These are phyloP conservation scores for Neohortaea acidophila DNA, from an alignment of 495 filamentous ascomycete species.

Conservation along the genomic window DNA sequence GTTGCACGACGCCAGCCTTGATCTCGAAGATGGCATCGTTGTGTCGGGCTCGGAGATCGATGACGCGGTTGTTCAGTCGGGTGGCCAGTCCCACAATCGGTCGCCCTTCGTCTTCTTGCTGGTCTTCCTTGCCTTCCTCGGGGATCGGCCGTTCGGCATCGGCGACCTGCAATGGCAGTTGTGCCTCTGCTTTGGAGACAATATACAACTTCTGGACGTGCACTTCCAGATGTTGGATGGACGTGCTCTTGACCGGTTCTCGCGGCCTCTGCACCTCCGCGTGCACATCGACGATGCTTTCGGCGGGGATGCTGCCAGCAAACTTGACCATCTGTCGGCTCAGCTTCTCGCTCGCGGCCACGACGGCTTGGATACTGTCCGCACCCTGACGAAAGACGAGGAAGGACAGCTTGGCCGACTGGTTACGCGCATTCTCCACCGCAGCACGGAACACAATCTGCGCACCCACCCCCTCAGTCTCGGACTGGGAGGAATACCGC, in stretches of 20 bases:
- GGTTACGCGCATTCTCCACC: conserved; percentile 30
- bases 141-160: conserved; percentile 29
- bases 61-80: conserved; percentile 30
- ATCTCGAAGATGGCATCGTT: conserved; percentile 33
- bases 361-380: conserved; percentile 30
- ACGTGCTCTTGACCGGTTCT: conserved; percentile 64
- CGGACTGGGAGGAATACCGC: conserved; percentile 9
- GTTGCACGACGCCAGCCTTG: conserved; percentile 25
- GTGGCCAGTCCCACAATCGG: conserved; percentile 30
- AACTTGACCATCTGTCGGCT: conserved; percentile 81
- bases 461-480: conserved; percentile 16
- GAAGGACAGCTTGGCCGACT: conserved; percentile 32
- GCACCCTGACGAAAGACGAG: conserved; percentile 27
- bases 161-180: conserved; percentile 45
- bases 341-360: conserved; percentile 32
- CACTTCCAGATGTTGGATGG: conserved; percentile 60
- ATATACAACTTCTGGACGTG: conserved; percentile 68
- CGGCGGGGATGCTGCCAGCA: conserved; percentile 59
- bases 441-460: conserved; percentile 25
- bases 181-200: conserved; percentile 46
- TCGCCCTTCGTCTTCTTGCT: conserved; percentile 21
- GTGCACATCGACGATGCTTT: conserved; percentile 65
- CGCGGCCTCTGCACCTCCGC: conserved; percentile 60
- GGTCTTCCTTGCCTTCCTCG: conserved; percentile 22
- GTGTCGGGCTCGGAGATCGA: conserved; percentile 28